A percentile compares a stretch with the other conserved stretches of the same genome.
Conservation (phyloP, 2,329 filamentous ascomycete genomes). For the Neonectria coccinea region DNA sequence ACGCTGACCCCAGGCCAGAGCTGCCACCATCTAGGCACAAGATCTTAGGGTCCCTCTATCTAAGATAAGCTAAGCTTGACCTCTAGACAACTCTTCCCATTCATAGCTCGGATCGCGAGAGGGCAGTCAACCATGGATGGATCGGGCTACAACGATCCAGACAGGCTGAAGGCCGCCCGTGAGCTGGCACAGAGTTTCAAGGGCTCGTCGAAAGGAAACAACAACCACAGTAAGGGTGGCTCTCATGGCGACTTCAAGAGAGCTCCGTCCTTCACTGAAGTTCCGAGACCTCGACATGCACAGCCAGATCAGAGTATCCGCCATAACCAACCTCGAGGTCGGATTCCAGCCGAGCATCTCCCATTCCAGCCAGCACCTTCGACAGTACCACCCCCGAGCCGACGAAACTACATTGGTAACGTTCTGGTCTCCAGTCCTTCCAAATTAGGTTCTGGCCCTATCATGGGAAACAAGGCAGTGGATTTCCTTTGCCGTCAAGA, state of each 20-base stretch:
- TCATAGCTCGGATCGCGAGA: neutral
- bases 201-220: slow-evolving; percentile 11
- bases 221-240: neutral
- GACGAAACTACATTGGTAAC: slow-evolving; percentile 32
- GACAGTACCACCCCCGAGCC: slow-evolving; percentile 35
- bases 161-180: slow-evolving; percentile 45
- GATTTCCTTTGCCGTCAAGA: slow-evolving; percentile 42
- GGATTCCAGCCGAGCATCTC: neutral
- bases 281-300: neutral
- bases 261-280: neutral
- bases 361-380: neutral
- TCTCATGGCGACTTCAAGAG: neutral
- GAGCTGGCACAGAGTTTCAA: slow-evolving; percentile 46
- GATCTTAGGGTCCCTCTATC: neutral
- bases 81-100: too few relatives aligned
- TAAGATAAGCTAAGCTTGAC: neutral
- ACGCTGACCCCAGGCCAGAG: neutral
- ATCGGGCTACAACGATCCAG: slow-evolving; percentile 39
- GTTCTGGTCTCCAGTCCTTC: slow-evolving; percentile 23
- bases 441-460: slow-evolving; percentile 25
- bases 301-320: neutral
- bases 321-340: neutral
- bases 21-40: neutral
- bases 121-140: slow-evolving; percentile 21
- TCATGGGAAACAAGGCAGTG: slow-evolving; percentile 37